Conservation (phyloP, 208 protist genomes). For the Leishmania braziliensis region DNA sequence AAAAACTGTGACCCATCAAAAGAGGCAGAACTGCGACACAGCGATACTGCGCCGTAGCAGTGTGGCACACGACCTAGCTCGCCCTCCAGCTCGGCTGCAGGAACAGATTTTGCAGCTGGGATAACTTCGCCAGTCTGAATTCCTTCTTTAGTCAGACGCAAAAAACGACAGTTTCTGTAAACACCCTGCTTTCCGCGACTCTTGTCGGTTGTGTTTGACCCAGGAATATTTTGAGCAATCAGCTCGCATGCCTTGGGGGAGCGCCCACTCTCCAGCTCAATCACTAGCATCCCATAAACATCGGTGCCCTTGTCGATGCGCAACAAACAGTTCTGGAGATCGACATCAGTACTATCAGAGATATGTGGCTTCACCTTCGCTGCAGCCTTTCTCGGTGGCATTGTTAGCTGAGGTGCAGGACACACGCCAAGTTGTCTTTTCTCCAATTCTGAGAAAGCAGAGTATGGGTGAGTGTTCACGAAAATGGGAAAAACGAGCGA, state of each 20-base stretch:
- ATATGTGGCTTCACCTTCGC: constrained; percentile 23
- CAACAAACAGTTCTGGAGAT: constrained; percentile 30
- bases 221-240: constrained; percentile 54
- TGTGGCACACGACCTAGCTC: constrained; percentile 66
- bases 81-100: constrained; percentile 52
- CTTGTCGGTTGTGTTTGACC: constrained; percentile 44
- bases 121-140: constrained; percentile 76
- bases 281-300: constrained; percentile 30
- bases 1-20: constrained; percentile 85
- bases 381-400: constrained; percentile 17
- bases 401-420: neutral
- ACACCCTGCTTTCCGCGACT: constrained; percentile 51
- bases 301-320: constrained; percentile 29
- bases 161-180: constrained; percentile 65
- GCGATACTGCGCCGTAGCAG: constrained; percentile 56
- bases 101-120: constrained; percentile 39
- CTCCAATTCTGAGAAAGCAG: neutral
- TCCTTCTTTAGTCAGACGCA: constrained; percentile 59
- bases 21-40: constrained; percentile 54
- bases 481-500: neutral
- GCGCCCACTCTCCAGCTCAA: constrained; percentile 36
- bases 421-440: neutral
- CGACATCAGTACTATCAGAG: constrained; percentile 20
- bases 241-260: constrained; percentile 78
- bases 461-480: neutral